Evolutionary conservation across 495 filamentous ascomycete species (phyloP).

Genomic region (Penicillium canescens): DNA sequence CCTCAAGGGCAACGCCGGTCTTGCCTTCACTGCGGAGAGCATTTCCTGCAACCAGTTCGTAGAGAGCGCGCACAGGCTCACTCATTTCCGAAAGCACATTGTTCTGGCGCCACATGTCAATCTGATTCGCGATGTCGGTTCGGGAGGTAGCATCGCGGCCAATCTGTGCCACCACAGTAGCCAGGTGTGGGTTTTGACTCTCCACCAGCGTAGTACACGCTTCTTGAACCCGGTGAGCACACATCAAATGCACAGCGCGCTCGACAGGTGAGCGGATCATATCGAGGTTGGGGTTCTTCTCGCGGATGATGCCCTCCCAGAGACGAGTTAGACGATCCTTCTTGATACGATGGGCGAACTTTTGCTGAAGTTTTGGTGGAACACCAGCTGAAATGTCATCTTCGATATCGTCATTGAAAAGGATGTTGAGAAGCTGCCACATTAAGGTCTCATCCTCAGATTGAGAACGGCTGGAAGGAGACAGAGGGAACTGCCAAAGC

Average conservation of each 20-base stretch:
- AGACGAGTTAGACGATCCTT: constrained; percentile 52
- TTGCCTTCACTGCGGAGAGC: constrained; percentile 77
- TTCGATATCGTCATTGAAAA: constrained; percentile 72
- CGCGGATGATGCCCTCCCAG: constrained; percentile 49
- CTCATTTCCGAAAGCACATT: constrained; percentile 82
- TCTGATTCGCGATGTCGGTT: constrained; percentile 71
- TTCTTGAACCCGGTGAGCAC: constrained; percentile 72
- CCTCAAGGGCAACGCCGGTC: constrained; percentile 61
- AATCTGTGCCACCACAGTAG: constrained; percentile 79
- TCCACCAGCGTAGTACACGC: constrained; percentile 77
- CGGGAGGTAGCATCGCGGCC: constrained; percentile 63
- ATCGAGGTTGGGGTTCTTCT: constrained; percentile 48
- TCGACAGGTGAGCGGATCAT: constrained; percentile 66
- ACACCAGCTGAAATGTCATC: constrained; percentile 46
- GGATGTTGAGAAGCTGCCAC: constrained; percentile 69
- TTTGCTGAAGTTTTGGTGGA: constrained; percentile 36
- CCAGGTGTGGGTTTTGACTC: constrained; percentile 74
- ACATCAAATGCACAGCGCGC: constrained; percentile 77
- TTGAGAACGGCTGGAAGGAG: constrained; percentile 21
- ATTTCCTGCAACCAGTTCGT: constrained; percentile 87
- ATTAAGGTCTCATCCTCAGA: constrained; percentile 39
- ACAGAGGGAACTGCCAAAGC: constrained; percentile 36
- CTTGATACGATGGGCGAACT: constrained; percentile 50
- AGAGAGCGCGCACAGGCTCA: constrained; percentile 82
- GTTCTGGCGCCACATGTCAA: constrained; percentile 79